phyloP scores from a whole-genome alignment of 2,329 filamentous ascomycete genomes.

The Chrysosphaeria jannelii region DNA sequence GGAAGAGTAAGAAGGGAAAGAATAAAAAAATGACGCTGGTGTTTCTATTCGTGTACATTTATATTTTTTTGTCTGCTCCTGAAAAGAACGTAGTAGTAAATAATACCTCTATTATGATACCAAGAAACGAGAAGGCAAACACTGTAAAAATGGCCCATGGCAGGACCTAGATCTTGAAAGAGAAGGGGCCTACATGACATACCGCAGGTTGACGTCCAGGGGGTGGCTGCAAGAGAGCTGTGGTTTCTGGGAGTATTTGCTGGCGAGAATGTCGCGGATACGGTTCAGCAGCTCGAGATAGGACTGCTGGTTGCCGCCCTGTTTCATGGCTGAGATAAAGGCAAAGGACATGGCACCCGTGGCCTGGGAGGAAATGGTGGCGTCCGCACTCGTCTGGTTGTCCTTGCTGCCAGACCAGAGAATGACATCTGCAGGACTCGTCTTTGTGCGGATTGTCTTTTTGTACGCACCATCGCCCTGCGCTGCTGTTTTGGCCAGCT shows the following conservation, averaged over 20 bases:
- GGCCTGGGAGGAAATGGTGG: slow-evolving; percentile 66
- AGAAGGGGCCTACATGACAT: slow-evolving; percentile 4
- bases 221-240: slow-evolving; percentile 94
- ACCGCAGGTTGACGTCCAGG: slow-evolving; percentile 13
- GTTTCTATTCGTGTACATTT: background rate
- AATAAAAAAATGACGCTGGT: background rate
- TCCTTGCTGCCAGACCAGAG: slow-evolving; percentile 98
- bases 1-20: slow-evolving; percentile 8
- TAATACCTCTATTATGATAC: too few species aligned
- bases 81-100: too few species aligned
- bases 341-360: slow-evolving; percentile 98
- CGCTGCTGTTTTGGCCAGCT: slow-evolving; percentile 23
- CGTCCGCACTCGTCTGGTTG: slow-evolving; percentile 81
- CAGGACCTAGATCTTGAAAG: too few species aligned
- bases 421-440: slow-evolving; percentile 76
- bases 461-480: slow-evolving; percentile 71
- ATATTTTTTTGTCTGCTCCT: background rate
- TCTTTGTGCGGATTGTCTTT: slow-evolving; percentile 63
- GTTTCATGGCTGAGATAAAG: slow-evolving; percentile 65
- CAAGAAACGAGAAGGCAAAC: slow-evolving; percentile 7
- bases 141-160: too few species aligned
- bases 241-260: slow-evolving; percentile 79
- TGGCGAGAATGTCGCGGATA: slow-evolving; percentile 70
- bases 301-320: slow-evolving; percentile 91
- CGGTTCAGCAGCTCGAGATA: slow-evolving; percentile 92